phyloP scores from a whole-genome alignment of 768 basidiomycete genomes.

The Pisolithus tinctorius region DNA sequence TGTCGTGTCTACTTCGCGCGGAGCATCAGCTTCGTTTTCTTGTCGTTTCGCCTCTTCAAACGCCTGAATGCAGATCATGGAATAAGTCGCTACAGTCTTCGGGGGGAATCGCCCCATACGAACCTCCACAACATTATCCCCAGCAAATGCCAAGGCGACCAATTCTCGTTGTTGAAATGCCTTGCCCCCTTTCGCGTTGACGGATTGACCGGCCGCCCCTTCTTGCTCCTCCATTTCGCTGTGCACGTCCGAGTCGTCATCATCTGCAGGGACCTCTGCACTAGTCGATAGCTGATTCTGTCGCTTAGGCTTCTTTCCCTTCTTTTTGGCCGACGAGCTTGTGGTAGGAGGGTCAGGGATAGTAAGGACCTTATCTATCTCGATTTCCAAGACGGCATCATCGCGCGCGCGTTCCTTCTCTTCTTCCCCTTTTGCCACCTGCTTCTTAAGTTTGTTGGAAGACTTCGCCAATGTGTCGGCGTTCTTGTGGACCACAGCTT shows the following conservation, averaged over 20 bases:
- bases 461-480: constrained; percentile 57
- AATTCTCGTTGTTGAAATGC: constrained; percentile 90
- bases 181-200: constrained; percentile 33
- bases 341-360: constrained; percentile 9
- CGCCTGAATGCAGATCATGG: constrained; percentile 40
- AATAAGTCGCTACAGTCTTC: not conserved
- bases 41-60: constrained; percentile 80
- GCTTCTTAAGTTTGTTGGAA: constrained; percentile 69
- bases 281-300: not conserved
- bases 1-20: constrained; percentile 80
- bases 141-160: constrained; percentile 92
- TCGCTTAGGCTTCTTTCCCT: constrained; percentile 8
- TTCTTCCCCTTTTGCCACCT: constrained; percentile 46
- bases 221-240: constrained; percentile 74
- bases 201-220: constrained; percentile 34
- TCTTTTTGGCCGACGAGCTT: constrained; percentile 4
- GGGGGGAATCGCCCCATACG: constrained; percentile 11
- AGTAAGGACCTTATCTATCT: constrained; percentile 19
- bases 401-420: constrained; percentile 56
- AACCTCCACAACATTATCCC: constrained; percentile 92
- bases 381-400: constrained; percentile 78
- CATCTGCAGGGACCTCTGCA: constrained; percentile 14
- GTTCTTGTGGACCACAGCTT: constrained; percentile 62
- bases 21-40: constrained; percentile 84
- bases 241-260: constrained; percentile 47